A percentile compares a stretch with the other conserved stretches of the same genome.
These are phyloP conservation scores for Penicillium decumbens DNA, from an alignment of 2,329 filamentous ascomycete genomes.

Conservation along the genomic window DNA sequence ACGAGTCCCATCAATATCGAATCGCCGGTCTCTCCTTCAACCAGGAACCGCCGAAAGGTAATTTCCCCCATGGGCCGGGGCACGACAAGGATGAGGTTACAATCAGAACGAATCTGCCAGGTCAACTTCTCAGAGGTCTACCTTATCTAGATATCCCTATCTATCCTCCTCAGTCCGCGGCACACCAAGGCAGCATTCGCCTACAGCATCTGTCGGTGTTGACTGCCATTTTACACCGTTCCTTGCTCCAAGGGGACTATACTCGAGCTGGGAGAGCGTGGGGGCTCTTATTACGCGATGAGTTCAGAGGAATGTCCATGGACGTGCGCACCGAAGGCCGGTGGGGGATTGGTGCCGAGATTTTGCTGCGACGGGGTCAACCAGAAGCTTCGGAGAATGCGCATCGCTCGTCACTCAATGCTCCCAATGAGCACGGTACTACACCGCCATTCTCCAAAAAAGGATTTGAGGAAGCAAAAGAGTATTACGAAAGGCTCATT, in stretches of 20 bases:
- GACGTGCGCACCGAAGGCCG: constrained; percentile 66
- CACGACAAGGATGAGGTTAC: constrained; percentile 10
- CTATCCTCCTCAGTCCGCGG: constrained; percentile 31
- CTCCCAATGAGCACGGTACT: neutral
- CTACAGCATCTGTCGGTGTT: constrained; percentile 61
- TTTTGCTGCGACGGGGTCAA: constrained; percentile 60
- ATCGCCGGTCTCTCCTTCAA: constrained; percentile 39
- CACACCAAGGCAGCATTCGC: constrained; percentile 35
- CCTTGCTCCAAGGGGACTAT: constrained; percentile 67
- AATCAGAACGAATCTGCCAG: constrained; percentile 9
- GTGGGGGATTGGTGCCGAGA: constrained; percentile 82
- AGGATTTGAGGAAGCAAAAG: constrained; percentile 55
- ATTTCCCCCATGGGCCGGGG: constrained; percentile 40
- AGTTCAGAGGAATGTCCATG: constrained; percentile 53
- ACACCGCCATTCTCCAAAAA: constrained; percentile 37
- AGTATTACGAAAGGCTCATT: constrained; percentile 75
- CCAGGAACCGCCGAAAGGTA: constrained; percentile 36
- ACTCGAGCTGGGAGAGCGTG: constrained; percentile 68
- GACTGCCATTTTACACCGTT: constrained; percentile 65
- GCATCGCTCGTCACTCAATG: neutral
- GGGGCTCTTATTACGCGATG: constrained; percentile 64
- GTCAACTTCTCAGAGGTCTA: constrained; percentile 25
- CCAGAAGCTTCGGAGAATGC: constrained; percentile 13
- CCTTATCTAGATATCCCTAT: constrained; percentile 33
- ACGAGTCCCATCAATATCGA: constrained; percentile 43